Conservation (phyloP, 176 grass and related monocot species). For the Eremochloa ophiuroides region DNA sequence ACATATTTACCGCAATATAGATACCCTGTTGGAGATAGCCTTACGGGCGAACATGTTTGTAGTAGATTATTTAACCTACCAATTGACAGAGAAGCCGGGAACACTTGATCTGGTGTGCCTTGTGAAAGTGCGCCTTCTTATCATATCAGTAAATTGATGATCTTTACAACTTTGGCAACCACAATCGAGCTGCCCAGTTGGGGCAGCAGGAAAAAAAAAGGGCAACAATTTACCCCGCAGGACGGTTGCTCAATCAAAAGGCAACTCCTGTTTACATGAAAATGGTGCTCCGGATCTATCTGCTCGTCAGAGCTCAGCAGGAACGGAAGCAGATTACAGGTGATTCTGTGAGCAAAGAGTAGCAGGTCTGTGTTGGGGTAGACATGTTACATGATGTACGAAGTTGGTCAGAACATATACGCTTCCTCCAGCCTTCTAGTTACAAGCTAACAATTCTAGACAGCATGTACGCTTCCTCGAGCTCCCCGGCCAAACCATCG, state of each 20-base stretch:
- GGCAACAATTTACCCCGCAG: slow-evolving; percentile 23
- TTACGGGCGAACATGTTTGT: background rate
- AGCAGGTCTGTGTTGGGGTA: slow-evolving; percentile 3
- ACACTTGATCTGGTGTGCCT: background rate
- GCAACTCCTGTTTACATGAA: slow-evolving; percentile 56
- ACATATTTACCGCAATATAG: too few species aligned
- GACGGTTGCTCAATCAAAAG: slow-evolving; percentile 34
- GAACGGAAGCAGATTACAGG: slow-evolving; percentile 14
- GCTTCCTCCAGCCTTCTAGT: slow-evolving; percentile 48
- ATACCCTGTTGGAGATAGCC: too few species aligned
- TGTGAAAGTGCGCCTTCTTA: background rate
- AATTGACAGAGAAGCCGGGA: background rate
- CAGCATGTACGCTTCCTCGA: slow-evolving; percentile 66
- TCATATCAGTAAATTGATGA: slow-evolving; percentile 17
- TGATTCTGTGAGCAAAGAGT: slow-evolving; percentile 6
- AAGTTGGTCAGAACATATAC: slow-evolving; percentile 45
- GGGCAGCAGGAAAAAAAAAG: background rate
- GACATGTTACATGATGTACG: slow-evolving; percentile 49
- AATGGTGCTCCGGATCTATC: slow-evolving; percentile 16
- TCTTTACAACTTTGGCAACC: slow-evolving; percentile 36
- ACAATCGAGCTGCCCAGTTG: slow-evolving; percentile 6
- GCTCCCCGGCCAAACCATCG: slow-evolving; percentile 48
- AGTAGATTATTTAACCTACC: background rate
- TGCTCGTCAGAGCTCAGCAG: slow-evolving; percentile 8
- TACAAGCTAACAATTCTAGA: slow-evolving; percentile 74